Evolutionary conservation across 345 rosid species (phyloP), one percentile per base, ranked within the genome.

Genomic region (Salix udensis): DNA sequence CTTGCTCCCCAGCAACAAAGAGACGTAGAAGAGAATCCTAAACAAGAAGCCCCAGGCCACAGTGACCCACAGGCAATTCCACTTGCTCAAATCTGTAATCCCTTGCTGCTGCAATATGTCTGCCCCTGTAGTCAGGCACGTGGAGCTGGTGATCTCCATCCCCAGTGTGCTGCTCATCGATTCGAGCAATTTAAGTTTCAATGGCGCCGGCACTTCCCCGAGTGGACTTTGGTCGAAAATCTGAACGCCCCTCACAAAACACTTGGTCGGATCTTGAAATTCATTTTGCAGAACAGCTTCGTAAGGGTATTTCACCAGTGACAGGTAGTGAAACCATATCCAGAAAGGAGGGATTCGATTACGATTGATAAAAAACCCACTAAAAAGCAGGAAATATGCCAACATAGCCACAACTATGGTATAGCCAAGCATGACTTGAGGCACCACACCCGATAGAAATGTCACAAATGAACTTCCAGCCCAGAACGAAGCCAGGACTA

Each of bases 321-420:
- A 96, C 76, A 96, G 16, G 87, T 96, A 96, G 73, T 96, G 99
- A 80, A 96, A 96, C 99, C 99, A 96, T 14, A 96, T 86, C 99
- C 99, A 96, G 62, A 92, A 96, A 2, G 81, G 55, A 0, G 97
- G 99, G 67, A 96, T 96, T 14, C 99, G 83, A 50, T 92, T 92
- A 3, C 96, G 88, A 86, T 82, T 93, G 75, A 93, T 94, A 83
- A 96, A 96, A 88, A 93, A 96, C 13, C 99, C 99, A 72, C 98
- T 93, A 81, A 96, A 92, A 10, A 96, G 91, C 37, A 96, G 81
- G 89, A 93, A 96, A 77, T 96, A 96, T 2, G 99, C 98, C 21
- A 96, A 81, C 58, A 94, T 89, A 0, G 98, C 95, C 0, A 96
- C 97, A 34, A 92, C 97, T 40, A 94, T 91, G 0, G 93, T 92